phyloP scores from a whole-genome alignment of 1,284 basidiomycete genomes.

The Cryptococcus depauperatus region DNA sequence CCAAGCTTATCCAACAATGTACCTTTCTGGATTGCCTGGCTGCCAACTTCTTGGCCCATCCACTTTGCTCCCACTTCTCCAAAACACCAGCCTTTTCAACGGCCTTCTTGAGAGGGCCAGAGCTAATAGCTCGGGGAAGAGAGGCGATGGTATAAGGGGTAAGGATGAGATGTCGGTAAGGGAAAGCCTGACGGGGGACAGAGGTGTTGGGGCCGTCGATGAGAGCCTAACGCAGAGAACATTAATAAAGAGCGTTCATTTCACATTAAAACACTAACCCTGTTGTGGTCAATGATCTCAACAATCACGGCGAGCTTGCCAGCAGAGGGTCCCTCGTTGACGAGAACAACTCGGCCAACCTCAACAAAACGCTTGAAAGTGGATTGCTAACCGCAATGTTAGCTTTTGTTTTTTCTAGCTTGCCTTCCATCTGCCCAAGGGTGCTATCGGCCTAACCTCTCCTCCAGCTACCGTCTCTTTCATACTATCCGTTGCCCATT shows the following conservation, averaged over 20 bases:
- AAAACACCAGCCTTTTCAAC: conserved; percentile 57
- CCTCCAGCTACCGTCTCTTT: not conserved
- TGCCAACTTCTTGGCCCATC: conserved; percentile 86
- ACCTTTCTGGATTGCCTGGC: conserved; percentile 67
- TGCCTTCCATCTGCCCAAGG: not conserved
- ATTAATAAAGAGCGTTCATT: not conserved
- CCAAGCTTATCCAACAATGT: conserved; percentile 8
- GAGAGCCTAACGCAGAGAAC: conserved; percentile 59
- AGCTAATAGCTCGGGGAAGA: conserved; percentile 79
- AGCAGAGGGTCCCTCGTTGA: conserved; percentile 75
- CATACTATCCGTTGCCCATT: not conserved
- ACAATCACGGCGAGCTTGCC: conserved; percentile 92
- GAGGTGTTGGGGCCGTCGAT: conserved; percentile 87
- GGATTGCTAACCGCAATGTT: conserved; percentile 50
- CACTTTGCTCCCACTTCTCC: conserved; percentile 61
- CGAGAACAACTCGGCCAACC: conserved; percentile 97
- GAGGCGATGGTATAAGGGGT: conserved; percentile 76
- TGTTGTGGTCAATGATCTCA: conserved; percentile 99
- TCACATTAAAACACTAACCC: conserved; percentile 55
- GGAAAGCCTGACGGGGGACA: conserved; percentile 84
- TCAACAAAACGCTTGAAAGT: conserved; percentile 97
- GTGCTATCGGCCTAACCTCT: not conserved
- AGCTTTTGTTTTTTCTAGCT: not conserved
- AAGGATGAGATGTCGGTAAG: conserved; percentile 87
- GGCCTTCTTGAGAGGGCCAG: conserved; percentile 74